Base-by-base conservation (phyloP, 176 grass and related monocot species). In the Musa itinerans region DNA sequence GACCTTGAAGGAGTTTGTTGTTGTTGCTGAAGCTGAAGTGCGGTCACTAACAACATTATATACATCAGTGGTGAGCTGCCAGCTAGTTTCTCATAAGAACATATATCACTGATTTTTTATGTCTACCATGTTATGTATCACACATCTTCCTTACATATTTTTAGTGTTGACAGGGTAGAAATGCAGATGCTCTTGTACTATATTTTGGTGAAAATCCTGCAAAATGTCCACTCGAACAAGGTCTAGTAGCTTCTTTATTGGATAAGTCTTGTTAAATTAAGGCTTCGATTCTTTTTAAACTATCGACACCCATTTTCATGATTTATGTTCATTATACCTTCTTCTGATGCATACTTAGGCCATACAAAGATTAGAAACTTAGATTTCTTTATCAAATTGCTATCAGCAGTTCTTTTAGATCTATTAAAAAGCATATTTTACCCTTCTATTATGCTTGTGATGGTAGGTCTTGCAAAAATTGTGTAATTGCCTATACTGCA, bases 191-290 rank as follows among this genome's bases (percentile, higher is more conserved):
- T 19, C 80, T 98, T 17, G 92, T 87, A 22, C 89, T 91, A 72
- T 98, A 98, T 87, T 98, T 98, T 34, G 94, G 94, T 23, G 94
- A 98, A 81, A 90, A 98, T 81, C 94, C 94, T 79, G 85, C 88
- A 10, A 86, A 87, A 26, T 98, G 94, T 73, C 94, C 94, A n/a
- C 93, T 98, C 78, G 94, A 98, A 78, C 90, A 93, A 98, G 94
- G 94, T 91, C 63, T 54, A 14, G 53, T 14, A 11, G 53, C 53
- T 54, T 14, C 53, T 43, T 43, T 43, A 43, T 43, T 43, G 34
- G 34, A 43, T 43, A 43, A 5, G 34, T 43, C 34, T 43, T 43
- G 34, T 43, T 43, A 43, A 43, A 43, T 43, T 4, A 43, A 43
- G 29, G 29, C 4, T 34, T 34, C 29, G 5, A 34, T 34, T 34